phyloP scores from a whole-genome alignment of 495 filamentous ascomycete genomes.

The Polyplosphaeria fusca region DNA sequence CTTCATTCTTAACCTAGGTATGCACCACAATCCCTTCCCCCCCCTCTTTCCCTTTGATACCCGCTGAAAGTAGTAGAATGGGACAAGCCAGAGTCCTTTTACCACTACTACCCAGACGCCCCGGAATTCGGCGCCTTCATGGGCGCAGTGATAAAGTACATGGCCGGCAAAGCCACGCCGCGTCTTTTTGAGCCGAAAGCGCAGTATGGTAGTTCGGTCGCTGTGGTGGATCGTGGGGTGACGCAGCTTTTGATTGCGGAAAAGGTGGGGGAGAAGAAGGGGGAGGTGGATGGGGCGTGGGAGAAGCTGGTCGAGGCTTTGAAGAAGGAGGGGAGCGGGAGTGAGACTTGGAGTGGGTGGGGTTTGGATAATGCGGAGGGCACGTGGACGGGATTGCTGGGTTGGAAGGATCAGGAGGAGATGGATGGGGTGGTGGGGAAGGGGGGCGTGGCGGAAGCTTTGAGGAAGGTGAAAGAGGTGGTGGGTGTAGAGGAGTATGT shows the following conservation, averaged over 20 bases:
- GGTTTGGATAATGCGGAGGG: constrained; percentile 8
- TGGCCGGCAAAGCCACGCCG: background rate
- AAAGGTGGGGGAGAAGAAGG: background rate
- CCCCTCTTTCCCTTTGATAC: background rate
- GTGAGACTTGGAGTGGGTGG: constrained; percentile 5
- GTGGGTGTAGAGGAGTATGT: constrained; percentile 1
- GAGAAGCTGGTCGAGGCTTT: background rate
- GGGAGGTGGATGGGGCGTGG: background rate
- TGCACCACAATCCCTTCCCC: background rate
- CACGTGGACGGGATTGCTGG: background rate
- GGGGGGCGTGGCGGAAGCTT: background rate
- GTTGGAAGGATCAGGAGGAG: background rate
- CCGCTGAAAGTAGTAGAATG: background rate
- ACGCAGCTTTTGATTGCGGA: background rate
- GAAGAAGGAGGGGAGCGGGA: background rate
- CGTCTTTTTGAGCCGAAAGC: background rate
- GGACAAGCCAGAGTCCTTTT: background rate
- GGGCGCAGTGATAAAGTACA: background rate
- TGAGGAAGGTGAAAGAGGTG: background rate
- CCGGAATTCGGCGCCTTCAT: background rate
- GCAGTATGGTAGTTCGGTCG: background rate
- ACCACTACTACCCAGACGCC: background rate
- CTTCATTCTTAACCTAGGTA: background rate
- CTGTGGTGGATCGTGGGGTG: background rate
- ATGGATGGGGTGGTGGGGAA: background rate